Percentiles rank a stretch among this genome's conserved stretches.
phyloP scores from a whole-genome alignment of 2,329 filamentous ascomycete genomes.

The Penicillium sp. region DNA sequence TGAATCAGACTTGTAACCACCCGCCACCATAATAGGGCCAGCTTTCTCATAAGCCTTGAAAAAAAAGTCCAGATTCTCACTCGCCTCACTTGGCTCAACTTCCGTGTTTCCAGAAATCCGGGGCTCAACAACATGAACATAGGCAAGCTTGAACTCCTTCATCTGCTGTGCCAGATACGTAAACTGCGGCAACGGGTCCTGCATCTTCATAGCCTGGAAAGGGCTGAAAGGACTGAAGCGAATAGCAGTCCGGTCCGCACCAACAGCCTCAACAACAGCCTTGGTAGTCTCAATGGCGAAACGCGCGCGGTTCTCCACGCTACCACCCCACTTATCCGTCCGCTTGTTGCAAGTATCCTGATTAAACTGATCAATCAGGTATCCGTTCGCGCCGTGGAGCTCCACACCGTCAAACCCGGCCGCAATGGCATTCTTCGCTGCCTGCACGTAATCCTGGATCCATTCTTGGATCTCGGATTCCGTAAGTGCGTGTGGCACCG shows the following conservation, averaged over 20 bases:
- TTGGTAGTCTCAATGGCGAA: slow-evolving; percentile 56
- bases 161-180: slow-evolving; percentile 55
- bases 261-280: slow-evolving; percentile 45
- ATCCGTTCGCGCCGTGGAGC: slow-evolving; percentile 52
- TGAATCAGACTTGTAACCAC: slow-evolving; percentile 45
- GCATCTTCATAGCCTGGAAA: slow-evolving; percentile 57
- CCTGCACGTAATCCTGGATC: slow-evolving; percentile 45
- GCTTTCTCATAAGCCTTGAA: slow-evolving; percentile 42
- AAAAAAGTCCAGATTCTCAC: slow-evolving; percentile 43
- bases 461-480: slow-evolving; percentile 46
- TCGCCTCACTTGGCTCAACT: slow-evolving; percentile 35
- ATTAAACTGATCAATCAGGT: slow-evolving; percentile 54
- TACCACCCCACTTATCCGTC: slow-evolving; percentile 53
- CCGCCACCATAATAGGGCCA: slow-evolving; percentile 53
- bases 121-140: slow-evolving; percentile 63
- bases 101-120: slow-evolving; percentile 41
- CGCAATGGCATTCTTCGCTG: slow-evolving; percentile 54
- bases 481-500: slow-evolving; percentile 28
- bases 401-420: slow-evolving; percentile 57
- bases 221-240: slow-evolving; percentile 48
- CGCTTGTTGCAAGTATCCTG: slow-evolving; percentile 50
- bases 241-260: slow-evolving; percentile 46
- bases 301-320: slow-evolving; percentile 51
- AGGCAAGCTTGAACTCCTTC: slow-evolving; percentile 56
- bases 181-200: slow-evolving; percentile 64